Percentiles rank a stretch among this genome's conserved stretches.
Evolutionary conservation across 225 moss, liverwort and hornwort genomes (phyloP).

Genomic region (Polytrichum formosum): DNA sequence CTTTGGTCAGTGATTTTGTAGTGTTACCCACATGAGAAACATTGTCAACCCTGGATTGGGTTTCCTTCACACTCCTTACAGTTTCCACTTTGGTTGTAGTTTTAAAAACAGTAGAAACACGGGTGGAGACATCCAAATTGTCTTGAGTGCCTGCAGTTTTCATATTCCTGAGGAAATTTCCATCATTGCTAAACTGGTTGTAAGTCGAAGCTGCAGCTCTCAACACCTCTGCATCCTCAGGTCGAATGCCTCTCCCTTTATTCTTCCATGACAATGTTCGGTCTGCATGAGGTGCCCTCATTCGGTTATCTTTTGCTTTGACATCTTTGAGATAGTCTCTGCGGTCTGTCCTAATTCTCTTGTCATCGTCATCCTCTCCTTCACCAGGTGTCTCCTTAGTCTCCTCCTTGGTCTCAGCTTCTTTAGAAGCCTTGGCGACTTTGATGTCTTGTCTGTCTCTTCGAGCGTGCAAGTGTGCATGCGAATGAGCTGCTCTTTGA

Average conservation of each 20-base stretch:
- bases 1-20: constrained; percentile 25
- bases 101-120: constrained; percentile 25
- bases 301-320: constrained; percentile 63
- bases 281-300: constrained; percentile 66
- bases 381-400: constrained; percentile 20
- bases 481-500: constrained; percentile 82
- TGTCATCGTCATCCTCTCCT: constrained; percentile 46
- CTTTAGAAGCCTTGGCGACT: constrained; percentile 5
- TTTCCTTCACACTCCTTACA: constrained; percentile 26
- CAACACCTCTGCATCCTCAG: constrained; percentile 72
- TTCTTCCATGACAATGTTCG: constrained; percentile 71
- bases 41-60: constrained; percentile 9
- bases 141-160: constrained; percentile 20
- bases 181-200: constrained; percentile 71
- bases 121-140: constrained; percentile 12
- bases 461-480: constrained; percentile 86
- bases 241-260: constrained; percentile 48
- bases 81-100: constrained; percentile 33
- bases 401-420: constrained; percentile 23
- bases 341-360: constrained; percentile 38
- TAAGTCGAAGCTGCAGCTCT: constrained; percentile 60
- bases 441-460: constrained; percentile 48
- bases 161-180: constrained; percentile 60
- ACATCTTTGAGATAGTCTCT: constrained; percentile 57
- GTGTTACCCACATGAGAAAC: constrained; percentile 15